Percentiles rank a stretch among this genome's conserved stretches.
Evolutionary conservation across 2,329 filamentous ascomycete species (phyloP).

Genomic region (Ceratocystis eucalypticola): DNA sequence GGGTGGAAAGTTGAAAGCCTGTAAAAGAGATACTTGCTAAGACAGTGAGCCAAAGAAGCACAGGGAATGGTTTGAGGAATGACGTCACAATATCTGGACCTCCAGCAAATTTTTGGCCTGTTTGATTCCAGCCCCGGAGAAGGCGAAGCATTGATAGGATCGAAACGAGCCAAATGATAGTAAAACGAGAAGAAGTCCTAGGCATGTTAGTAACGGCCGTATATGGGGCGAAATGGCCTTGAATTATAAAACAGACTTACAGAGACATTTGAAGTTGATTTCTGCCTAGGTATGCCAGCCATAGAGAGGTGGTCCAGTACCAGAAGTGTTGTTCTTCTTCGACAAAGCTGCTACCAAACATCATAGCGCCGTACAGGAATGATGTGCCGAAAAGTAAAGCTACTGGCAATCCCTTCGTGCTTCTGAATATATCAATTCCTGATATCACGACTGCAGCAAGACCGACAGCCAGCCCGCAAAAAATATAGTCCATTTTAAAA

Average conservation of each 20-base stretch:
- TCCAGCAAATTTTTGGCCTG: constrained; percentile 90
- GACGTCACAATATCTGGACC: constrained; percentile 69
- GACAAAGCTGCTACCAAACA: constrained; percentile 96
- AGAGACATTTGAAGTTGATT: constrained; percentile 25
- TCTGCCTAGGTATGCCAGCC: constrained; percentile 44
- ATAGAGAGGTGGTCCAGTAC: constrained; percentile 76
- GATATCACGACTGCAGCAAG: constrained; percentile 26
- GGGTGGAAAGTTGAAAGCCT: constrained; percentile 24
- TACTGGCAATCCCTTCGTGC: background rate
- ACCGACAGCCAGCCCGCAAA: constrained; percentile 38
- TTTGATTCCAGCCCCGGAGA: constrained; percentile 81
- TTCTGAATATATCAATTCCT: constrained; percentile 16
- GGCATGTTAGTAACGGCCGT: background rate
- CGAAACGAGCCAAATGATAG: constrained; percentile 27
- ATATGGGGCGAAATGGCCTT: background rate
- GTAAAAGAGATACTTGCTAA: constrained; percentile 53
- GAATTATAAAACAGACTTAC: background rate
- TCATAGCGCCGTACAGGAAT: constrained; percentile 61
- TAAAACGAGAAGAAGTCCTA: constrained; percentile 21
- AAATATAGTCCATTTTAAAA: constrained; percentile 50
- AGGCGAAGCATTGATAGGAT: constrained; percentile 52
- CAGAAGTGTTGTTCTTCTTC: constrained; percentile 98
- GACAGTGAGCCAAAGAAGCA: constrained; percentile 62
- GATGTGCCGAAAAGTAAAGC: constrained; percentile 39
- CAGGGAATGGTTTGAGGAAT: constrained; percentile 50